Base-by-base conservation (phyloP, 352 stramenopile species). In the Phytophthora agathidicida region DNA sequence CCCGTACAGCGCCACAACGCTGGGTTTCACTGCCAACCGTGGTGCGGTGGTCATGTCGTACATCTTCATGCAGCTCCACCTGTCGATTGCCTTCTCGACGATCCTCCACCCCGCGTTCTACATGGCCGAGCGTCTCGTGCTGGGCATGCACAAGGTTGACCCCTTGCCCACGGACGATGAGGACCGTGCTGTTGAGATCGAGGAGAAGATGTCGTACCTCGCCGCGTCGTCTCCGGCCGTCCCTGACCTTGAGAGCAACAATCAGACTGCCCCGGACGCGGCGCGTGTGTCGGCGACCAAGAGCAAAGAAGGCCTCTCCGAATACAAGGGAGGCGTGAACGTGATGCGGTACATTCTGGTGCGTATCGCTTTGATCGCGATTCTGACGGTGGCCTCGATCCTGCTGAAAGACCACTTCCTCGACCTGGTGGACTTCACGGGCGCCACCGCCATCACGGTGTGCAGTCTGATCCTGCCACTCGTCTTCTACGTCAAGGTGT, bases 91-190 rank as follows among this genome's bases (percentile, higher is more conserved):
- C 10, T 84, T 84, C 36, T 65, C 72, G 4, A 65, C 71, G 36
- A 60, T 84, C 52, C 33, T 84, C n/a, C 58, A 77, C 36, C 75
- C 75, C n/a, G 68, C 66, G 10, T 78, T 83, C 35, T 80, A 75
- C 48, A 68, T 76, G 44, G 42, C 71, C 10, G 73, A 83, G 50
- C 63, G 73, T n/a, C n/a, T 22, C 14, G 32, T 84, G 5, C 54
- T 84, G 20, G 73, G 73, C 3, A 77, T 84, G 56, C 74, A 84
- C 60, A 63, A 65, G 46, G 33, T 35, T 26, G 20, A 38, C 16
- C 27, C 44, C 16, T 26, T 58, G 0, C n/a, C 42, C 5, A 59
- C 45, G 3, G 52, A 68, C 11, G 48, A 14, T 17, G 60, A 65
- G 30, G 46, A 65, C 38, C 57, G 50, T 35, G 54, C 36, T 3